These are phyloP conservation scores for Taiozyma onychis DNA, from an alignment of 1,139 yeast genomes.

Conservation along the genomic window DNA sequence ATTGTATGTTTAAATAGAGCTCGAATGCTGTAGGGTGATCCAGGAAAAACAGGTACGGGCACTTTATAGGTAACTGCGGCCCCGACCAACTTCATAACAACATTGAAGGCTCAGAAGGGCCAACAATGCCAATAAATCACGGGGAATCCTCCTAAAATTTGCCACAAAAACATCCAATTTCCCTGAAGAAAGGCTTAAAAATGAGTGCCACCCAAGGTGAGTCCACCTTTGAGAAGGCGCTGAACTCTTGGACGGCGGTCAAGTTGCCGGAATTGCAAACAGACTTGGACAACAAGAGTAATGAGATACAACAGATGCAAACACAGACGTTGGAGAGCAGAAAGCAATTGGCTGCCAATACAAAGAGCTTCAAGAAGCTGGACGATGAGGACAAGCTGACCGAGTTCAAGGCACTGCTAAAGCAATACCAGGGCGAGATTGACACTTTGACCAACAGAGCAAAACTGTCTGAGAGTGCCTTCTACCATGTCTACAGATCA, in stretches of 20 bases:
- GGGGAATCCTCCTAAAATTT: background rate
- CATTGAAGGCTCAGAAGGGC: too few species aligned
- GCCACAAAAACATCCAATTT: background rate
- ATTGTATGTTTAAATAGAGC: background rate
- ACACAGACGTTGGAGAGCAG: conserved; percentile 60
- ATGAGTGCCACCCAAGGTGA: conserved; percentile 16
- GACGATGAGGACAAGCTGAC: conserved; percentile 58
- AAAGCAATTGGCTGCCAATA: conserved; percentile 70
- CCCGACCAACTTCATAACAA: background rate
- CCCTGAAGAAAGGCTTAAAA: background rate
- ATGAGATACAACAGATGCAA: conserved; percentile 68
- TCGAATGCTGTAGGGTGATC: background rate
- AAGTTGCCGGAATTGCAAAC: conserved; percentile 65
- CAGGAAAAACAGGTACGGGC: too few species aligned
- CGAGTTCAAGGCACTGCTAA: conserved; percentile 63
- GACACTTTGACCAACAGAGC: conserved; percentile 76
- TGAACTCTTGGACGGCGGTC: conserved; percentile 72
- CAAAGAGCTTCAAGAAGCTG: conserved; percentile 76
- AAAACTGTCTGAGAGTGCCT: conserved; percentile 65
- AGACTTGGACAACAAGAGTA: conserved; percentile 68
- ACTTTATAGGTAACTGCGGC: background rate
- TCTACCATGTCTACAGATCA: conserved; percentile 68
- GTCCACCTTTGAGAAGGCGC: conserved; percentile 48
- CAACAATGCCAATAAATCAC: background rate
- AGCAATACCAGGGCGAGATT: conserved; percentile 82